These are phyloP conservation scores for Maudiozyma humilis DNA, from an alignment of 1,139 yeast species.

Conservation along the genomic window DNA sequence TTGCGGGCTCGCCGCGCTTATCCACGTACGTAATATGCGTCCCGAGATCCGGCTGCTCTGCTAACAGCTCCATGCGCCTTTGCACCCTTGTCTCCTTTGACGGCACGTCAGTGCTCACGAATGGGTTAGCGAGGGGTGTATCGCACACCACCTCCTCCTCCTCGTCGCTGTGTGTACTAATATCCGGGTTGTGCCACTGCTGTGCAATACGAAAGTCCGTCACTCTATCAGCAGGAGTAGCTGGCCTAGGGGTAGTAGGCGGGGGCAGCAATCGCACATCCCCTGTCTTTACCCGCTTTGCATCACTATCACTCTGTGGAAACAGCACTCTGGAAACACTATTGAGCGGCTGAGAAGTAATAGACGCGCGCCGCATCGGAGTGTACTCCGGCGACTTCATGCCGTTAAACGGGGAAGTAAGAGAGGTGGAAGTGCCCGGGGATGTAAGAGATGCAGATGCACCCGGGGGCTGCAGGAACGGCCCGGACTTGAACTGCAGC, in stretches of 20 bases:
- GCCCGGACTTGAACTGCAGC: conserved; percentile 10
- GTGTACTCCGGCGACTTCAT: conserved; percentile 29
- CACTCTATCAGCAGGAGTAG: conserved; percentile 26
- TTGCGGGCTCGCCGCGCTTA: conserved; percentile 17
- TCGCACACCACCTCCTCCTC: conserved; percentile 7
- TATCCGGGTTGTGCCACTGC: conserved; percentile 16
- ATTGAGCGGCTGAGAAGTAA: conserved; percentile 4
- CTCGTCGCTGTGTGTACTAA: conserved; percentile 5
- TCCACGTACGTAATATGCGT: conserved; percentile 19
- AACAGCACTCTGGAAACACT: conserved; percentile 9
- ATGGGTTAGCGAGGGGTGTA: conserved; percentile 17
- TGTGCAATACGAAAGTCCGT: conserved; percentile 20
- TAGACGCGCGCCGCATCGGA: conserved; percentile 15
- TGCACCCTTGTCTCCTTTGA: conserved; percentile 12
- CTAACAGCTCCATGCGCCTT: conserved; percentile 14
- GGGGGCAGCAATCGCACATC: too few relatives aligned
- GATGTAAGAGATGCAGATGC: too few relatives aligned
- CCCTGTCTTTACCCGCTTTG: conserved; percentile 2
- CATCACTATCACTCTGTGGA: conserved; percentile 4
- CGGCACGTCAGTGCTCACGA: conserved; percentile 13
- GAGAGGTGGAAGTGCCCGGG: not conserved
- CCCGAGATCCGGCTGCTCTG: conserved; percentile 20
- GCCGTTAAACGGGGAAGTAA: conserved; percentile 18
- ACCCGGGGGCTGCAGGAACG: conserved; percentile 12
- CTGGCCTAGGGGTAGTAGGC: too few relatives aligned